Conservation (phyloP, 2,329 filamentous ascomycete species). For the Phyllosticta citribraziliensis region DNA sequence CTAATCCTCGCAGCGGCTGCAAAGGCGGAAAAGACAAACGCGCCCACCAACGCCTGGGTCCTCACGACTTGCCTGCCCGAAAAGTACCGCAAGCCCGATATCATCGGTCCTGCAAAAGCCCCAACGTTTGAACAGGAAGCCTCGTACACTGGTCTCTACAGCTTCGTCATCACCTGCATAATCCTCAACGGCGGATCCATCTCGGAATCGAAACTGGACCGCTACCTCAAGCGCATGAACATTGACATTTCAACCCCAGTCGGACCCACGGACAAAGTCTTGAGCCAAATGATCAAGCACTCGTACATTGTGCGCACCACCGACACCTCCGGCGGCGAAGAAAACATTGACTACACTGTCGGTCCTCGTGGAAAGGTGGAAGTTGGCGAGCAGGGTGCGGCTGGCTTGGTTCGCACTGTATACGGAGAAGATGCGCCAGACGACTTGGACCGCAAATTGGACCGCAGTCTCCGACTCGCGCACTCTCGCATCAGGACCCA, state of each 20-base stretch:
- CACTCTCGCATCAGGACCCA: neutral
- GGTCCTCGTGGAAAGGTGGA: conserved; percentile 81
- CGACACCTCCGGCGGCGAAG: conserved; percentile 61
- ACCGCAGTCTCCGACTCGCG: conserved; percentile 21
- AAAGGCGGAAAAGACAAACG: conserved; percentile 41
- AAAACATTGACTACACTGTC: conserved; percentile 70
- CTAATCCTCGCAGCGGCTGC: conserved; percentile 32
- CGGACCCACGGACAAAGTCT: conserved; percentile 61
- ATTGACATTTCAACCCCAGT: conserved; percentile 64
- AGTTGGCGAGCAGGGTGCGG: conserved; percentile 66
- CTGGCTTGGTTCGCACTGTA: conserved; percentile 53
- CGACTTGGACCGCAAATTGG: conserved; percentile 24
- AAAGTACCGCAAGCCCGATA: conserved; percentile 52
- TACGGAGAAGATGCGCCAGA: conserved; percentile 32
- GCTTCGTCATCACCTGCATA: conserved; percentile 68
- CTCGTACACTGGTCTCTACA: conserved; percentile 74
- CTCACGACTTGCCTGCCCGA: conserved; percentile 63
- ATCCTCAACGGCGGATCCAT: conserved; percentile 61
- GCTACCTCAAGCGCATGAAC: conserved; percentile 65
- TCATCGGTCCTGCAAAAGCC: conserved; percentile 58
- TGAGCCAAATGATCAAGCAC: conserved; percentile 68
- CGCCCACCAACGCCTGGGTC: conserved; percentile 57
- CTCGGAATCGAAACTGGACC: conserved; percentile 66
- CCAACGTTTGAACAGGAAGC: conserved; percentile 60
- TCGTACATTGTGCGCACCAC: conserved; percentile 70